phyloP scores from a whole-genome alignment of 2,329 filamentous ascomycete species.

The Trichoderma harzianum region DNA sequence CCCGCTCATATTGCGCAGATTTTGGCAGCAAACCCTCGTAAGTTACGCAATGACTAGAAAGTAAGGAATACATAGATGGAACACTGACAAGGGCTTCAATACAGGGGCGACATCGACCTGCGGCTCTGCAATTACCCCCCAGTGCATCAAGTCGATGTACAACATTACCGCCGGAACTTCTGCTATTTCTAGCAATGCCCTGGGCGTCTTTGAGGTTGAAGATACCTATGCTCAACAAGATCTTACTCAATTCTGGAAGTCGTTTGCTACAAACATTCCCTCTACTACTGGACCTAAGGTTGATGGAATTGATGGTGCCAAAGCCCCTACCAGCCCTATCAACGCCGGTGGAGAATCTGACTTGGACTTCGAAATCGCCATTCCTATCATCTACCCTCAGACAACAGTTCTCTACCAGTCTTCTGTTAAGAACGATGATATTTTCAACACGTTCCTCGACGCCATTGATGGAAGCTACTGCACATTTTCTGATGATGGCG shows the following conservation, averaged over 20 bases:
- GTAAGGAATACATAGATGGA: background rate
- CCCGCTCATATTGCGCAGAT: background rate
- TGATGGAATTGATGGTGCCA: conserved; percentile 46
- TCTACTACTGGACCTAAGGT: conserved; percentile 43
- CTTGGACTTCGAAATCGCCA: conserved; percentile 53
- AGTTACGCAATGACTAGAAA: background rate
- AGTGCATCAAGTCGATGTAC: conserved; percentile 51
- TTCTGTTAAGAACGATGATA: conserved; percentile 35
- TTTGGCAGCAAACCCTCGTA: conserved; percentile 1
- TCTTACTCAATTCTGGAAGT: conserved; percentile 46
- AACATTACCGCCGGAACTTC: conserved; percentile 39
- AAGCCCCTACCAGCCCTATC: conserved; percentile 37
- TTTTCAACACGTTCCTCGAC: conserved; percentile 43
- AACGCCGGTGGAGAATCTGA: conserved; percentile 44
- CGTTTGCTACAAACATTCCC: conserved; percentile 39
- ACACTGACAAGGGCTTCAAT: background rate
- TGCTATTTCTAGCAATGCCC: conserved; percentile 40
- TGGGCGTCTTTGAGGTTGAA: conserved; percentile 52
- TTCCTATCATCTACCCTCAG: conserved; percentile 51
- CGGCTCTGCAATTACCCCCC: conserved; percentile 53
- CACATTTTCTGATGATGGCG: conserved; percentile 28
- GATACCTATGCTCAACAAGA: conserved; percentile 51
- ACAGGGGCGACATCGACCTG: conserved; percentile 33
- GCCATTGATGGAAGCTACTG: conserved; percentile 47
- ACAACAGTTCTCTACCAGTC: conserved; percentile 46